Conservation (phyloP, 2,329 filamentous ascomycete species). For the Decorospora gaudefroyi region DNA sequence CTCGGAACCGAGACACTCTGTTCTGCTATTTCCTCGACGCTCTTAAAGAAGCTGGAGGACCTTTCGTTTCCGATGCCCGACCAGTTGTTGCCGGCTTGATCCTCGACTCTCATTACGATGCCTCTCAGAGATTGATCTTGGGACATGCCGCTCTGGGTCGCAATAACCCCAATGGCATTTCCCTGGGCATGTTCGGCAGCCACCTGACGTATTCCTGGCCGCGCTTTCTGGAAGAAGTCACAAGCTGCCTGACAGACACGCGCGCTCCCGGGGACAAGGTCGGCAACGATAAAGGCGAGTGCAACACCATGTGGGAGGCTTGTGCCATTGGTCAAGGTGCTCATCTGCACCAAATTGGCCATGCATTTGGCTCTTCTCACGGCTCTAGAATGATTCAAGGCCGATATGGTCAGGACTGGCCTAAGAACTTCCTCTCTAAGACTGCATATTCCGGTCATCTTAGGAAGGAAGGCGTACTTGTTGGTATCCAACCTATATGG, state of each 20-base stretch:
- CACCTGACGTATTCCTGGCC: slow-evolving; percentile 39
- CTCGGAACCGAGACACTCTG: slow-evolving; percentile 13
- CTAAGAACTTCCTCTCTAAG: slow-evolving; percentile 49
- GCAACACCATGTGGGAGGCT: slow-evolving; percentile 52
- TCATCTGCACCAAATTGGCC: slow-evolving; percentile 47
- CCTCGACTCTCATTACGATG: slow-evolving; percentile 36
- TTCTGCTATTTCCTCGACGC: slow-evolving; percentile 33
- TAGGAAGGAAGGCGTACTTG: slow-evolving; percentile 1
- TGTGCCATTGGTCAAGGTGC: slow-evolving; percentile 51
- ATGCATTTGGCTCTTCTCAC: slow-evolving; percentile 45
- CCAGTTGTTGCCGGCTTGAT: slow-evolving; percentile 42
- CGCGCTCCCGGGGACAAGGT: slow-evolving; percentile 45
- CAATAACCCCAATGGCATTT: slow-evolving; percentile 33
- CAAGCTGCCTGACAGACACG: slow-evolving; percentile 41
- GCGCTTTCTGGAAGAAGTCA: slow-evolving; percentile 38
- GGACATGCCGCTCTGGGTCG: slow-evolving; percentile 34
- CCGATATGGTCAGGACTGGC: slow-evolving; percentile 42
- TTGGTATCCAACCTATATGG: slow-evolving; percentile 14
- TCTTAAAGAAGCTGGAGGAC: slow-evolving; percentile 29
- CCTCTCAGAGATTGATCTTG: slow-evolving; percentile 26
- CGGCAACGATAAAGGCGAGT: slow-evolving; percentile 44
- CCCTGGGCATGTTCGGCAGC: slow-evolving; percentile 35
- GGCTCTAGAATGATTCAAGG: slow-evolving; percentile 44
- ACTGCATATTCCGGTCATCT: slow-evolving; percentile 19
- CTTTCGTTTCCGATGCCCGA: slow-evolving; percentile 28